Evolutionary conservation across 805 yeast species (phyloP).

Genomic region (Metschnikowia noctiluminum): DNA sequence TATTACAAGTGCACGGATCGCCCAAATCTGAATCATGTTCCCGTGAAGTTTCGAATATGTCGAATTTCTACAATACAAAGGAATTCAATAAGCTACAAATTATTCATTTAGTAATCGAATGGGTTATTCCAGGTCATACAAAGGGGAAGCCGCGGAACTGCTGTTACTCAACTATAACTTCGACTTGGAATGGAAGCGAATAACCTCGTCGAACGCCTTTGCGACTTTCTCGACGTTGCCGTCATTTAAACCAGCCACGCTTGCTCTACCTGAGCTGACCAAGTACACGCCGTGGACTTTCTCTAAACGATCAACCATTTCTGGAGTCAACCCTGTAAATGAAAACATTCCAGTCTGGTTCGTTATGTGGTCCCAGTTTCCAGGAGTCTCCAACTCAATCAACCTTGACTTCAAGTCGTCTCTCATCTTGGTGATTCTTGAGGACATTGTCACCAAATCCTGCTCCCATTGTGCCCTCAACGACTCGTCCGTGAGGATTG

Average conservation of each 20-base stretch:
- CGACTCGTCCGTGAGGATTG: constrained; percentile 63
- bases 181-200: constrained; percentile 28
- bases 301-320: constrained; percentile 76
- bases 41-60: too few relatives aligned
- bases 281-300: constrained; percentile 77
- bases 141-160: too few relatives aligned
- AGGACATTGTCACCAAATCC: constrained; percentile 84
- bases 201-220: constrained; percentile 75
- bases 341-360: constrained; percentile 96
- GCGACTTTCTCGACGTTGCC: constrained; percentile 78
- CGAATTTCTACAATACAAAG: too few relatives aligned
- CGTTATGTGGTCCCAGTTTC: constrained; percentile 88
- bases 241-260: constrained; percentile 89
- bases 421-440: constrained; percentile 81
- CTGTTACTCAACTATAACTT: constrained; percentile 9
- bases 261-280: constrained; percentile 82
- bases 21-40: too few relatives aligned
- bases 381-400: constrained; percentile 68
- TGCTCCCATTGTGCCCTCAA: constrained; percentile 76
- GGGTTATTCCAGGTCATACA: too few relatives aligned
- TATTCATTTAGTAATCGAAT: too few relatives aligned
- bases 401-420: constrained; percentile 57
- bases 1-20: too few relatives aligned
- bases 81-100: too few relatives aligned
- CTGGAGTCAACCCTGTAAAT: constrained; percentile 78